Conservation (phyloP, 805 yeast species). For the Schwanniomyces pseudopolymorphus region DNA sequence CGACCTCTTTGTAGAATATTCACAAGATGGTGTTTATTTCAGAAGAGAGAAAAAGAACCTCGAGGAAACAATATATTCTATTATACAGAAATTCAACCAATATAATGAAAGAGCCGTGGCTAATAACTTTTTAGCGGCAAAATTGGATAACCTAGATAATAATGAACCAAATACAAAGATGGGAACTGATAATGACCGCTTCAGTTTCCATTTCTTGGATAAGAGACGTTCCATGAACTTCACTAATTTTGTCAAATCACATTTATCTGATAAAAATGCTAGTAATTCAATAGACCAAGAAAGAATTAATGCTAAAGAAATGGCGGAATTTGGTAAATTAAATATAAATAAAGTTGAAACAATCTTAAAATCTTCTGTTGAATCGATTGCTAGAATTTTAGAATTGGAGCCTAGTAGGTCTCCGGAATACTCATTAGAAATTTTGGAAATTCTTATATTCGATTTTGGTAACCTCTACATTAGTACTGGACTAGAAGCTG, state of each 20-base stretch:
- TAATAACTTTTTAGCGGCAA: slow-evolving; percentile 32
- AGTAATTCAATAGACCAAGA: slow-evolving; percentile 25
- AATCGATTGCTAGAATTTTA: slow-evolving; percentile 71
- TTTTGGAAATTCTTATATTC: slow-evolving; percentile 64
- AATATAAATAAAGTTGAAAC: slow-evolving; percentile 55
- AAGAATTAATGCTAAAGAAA: slow-evolving; percentile 12
- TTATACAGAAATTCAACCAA: slow-evolving; percentile 45
- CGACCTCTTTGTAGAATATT: slow-evolving; percentile 72
- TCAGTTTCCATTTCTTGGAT: slow-evolving; percentile 34
- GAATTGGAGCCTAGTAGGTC: slow-evolving; percentile 68
- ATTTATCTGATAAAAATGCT: slow-evolving; percentile 33
- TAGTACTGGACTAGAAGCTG: slow-evolving; percentile 70
- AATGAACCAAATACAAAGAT: slow-evolving; percentile 17
- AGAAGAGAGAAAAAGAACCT: slow-evolving; percentile 68
- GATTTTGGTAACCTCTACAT: slow-evolving; percentile 75
- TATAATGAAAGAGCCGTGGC: slow-evolving; percentile 35
- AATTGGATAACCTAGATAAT: slow-evolving; percentile 33
- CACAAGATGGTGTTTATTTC: slow-evolving; percentile 68
- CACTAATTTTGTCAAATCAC: slow-evolving; percentile 56
- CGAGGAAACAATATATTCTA: slow-evolving; percentile 48
- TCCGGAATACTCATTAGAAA: slow-evolving; percentile 60
- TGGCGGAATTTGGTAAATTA: slow-evolving; percentile 25
- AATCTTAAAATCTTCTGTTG: slow-evolving; percentile 69
- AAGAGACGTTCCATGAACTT: slow-evolving; percentile 51
- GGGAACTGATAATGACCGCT: slow-evolving; percentile 20